phyloP scores from a whole-genome alignment of 257 asterid genomes.

The Solanum bukasovii region DNA sequence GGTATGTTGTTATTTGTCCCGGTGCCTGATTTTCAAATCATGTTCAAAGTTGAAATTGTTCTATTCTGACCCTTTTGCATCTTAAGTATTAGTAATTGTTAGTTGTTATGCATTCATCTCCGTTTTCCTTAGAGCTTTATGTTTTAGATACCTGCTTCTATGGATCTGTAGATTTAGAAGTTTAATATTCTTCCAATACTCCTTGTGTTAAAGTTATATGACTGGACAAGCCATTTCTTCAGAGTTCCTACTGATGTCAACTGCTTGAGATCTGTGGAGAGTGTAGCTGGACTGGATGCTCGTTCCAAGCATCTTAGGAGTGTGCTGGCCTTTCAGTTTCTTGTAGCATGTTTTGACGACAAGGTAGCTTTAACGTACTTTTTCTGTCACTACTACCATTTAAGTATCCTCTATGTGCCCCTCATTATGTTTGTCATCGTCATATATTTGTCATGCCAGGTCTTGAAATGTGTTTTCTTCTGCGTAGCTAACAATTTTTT shows the following conservation, averaged over 20 bases:
- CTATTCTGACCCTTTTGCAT: neutral
- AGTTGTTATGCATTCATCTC: neutral
- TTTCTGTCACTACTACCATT: neutral
- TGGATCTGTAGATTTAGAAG: neutral
- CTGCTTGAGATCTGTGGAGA: constrained; percentile 73
- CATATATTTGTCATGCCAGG: neutral
- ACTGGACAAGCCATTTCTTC: neutral
- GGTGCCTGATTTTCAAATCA: neutral
- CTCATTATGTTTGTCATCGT: neutral
- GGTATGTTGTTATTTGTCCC: neutral
- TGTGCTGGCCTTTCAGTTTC: constrained; percentile 63
- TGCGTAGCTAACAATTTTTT: neutral
- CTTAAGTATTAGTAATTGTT: neutral
- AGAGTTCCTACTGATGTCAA: constrained; percentile 66
- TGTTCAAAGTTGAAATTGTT: neutral
- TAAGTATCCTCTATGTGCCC: neutral
- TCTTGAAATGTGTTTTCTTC: neutral
- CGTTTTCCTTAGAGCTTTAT: neutral
- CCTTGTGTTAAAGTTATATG: neutral
- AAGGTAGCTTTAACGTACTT: constrained; percentile 33
- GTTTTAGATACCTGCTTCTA: neutral
- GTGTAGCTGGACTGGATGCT: constrained; percentile 40
- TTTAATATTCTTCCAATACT: neutral
- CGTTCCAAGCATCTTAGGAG: constrained; percentile 76
- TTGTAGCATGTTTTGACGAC: constrained; percentile 36